Percentiles rank a stretch among this genome's conserved stretches.
These are phyloP conservation scores for Boletus coccyginus DNA, from an alignment of 768 basidiomycete genomes.

Conservation along the genomic window DNA sequence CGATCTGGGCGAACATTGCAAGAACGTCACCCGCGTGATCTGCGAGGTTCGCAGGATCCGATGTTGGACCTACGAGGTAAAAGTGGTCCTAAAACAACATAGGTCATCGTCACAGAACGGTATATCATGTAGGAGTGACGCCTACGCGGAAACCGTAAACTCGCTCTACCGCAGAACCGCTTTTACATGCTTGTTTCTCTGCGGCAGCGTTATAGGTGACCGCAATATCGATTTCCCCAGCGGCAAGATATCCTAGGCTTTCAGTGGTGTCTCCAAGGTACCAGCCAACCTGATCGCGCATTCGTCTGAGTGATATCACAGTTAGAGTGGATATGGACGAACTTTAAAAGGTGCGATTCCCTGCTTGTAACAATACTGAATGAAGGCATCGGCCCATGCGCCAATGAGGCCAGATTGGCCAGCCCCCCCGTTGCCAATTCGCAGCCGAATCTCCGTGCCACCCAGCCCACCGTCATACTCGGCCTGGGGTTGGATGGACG, in stretches of 20 bases:
- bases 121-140: not conserved
- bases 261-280: slow-evolving; percentile 56
- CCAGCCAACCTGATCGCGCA: slow-evolving; percentile 47
- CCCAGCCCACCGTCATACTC: slow-evolving; percentile 43
- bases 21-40: slow-evolving; percentile 32
- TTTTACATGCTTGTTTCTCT: slow-evolving; percentile 36
- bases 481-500: slow-evolving; percentile 15
- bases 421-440: slow-evolving; percentile 50
- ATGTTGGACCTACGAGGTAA: slow-evolving; percentile 44
- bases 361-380: slow-evolving; percentile 24
- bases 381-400: slow-evolving; percentile 47
- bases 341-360: slow-evolving; percentile 28
- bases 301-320: not conserved
- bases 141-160: slow-evolving; percentile 48
- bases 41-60: slow-evolving; percentile 44
- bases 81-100: slow-evolving; percentile 44
- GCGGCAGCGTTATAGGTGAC: slow-evolving; percentile 54
- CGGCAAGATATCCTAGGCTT: slow-evolving; percentile 41
- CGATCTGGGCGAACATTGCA: slow-evolving; percentile 48
- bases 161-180: slow-evolving; percentile 32
- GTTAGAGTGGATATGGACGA: slow-evolving; percentile 29
- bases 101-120: not conserved
- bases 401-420: slow-evolving; percentile 51
- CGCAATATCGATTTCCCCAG: slow-evolving; percentile 45
- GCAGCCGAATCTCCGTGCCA: slow-evolving; percentile 35